Evolutionary conservation across 225 moss, liverwort and hornwort species (phyloP).

Genomic region (Neckera pumila): DNA sequence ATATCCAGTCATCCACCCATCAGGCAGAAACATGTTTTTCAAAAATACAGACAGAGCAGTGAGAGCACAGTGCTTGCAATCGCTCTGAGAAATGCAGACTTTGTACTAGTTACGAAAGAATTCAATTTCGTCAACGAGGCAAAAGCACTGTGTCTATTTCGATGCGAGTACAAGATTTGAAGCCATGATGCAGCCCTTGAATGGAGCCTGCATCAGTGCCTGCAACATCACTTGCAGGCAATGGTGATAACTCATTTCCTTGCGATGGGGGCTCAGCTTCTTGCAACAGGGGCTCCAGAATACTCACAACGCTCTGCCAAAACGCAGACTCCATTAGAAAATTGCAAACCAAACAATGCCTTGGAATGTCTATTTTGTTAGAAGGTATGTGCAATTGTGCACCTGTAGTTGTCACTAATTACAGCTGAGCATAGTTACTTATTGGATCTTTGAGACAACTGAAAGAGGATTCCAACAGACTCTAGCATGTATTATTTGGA

Average conservation of each 20-base stretch:
- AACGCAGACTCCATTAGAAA: not conserved
- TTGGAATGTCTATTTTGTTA: not conserved
- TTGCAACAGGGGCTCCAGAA: not conserved
- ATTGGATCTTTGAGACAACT: not conserved
- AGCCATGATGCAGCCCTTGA: not conserved
- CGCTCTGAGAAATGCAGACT: not conserved
- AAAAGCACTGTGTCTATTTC: not conserved
- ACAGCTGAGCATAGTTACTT: not conserved
- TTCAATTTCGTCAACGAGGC: not conserved
- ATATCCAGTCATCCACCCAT: not conserved
- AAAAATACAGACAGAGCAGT: not conserved
- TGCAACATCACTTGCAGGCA: not conserved
- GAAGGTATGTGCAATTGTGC: not conserved
- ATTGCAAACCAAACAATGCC: not conserved
- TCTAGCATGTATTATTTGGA: not conserved
- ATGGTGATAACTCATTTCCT: not conserved
- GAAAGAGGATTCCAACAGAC: not conserved
- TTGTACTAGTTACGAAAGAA: not conserved
- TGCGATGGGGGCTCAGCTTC: not conserved
- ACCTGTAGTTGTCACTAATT: too few relatives aligned
- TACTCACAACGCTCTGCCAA: not conserved
- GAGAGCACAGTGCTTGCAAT: not conserved
- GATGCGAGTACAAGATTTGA: not conserved
- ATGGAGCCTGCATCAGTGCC: not conserved
- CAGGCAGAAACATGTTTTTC: not conserved